Evolutionary conservation across 257 asterid species (phyloP), one percentile per base, ranked within the genome.

Genomic region (Phtheirospermum japonicum): DNA sequence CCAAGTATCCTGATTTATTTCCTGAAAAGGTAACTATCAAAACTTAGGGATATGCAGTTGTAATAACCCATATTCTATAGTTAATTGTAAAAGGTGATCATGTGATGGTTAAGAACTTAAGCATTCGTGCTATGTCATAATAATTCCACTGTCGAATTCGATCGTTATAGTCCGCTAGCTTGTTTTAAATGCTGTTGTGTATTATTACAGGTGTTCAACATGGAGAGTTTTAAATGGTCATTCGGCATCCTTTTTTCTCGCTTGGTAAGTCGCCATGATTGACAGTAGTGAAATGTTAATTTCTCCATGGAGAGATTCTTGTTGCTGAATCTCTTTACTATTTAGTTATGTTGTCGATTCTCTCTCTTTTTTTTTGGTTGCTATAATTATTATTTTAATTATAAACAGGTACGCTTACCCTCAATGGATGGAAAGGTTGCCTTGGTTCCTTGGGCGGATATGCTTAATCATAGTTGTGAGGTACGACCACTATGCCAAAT

Each of bases 371-470:
- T 9, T 13, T 0, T 17, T n/a, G n/a, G n/a, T n/a, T n/a, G n/a
- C n/a, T n/a, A n/a, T n/a, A n/a, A 8, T 10, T 45, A 61, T 40
- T 73, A 46, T 52, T 31, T 31, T 62, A 28, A 40, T 57, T 43
- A 28, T 32, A 52, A 23, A 54, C 79, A 91, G 96, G 96, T 91
- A 37, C 90, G 96, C 23, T 62, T 91, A 64, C 98, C 98, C 57
- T 84, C 96, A 33, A 78, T 88, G 92, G 77, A 86, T 75, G 96
- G 86, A 71, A 86, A 71, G 73, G 96, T 91, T 64, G 94, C 95
- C 5, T 80, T 91, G 83, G 98, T 91, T 80, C 96, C 98, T 64
- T 91, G 98, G 96, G 98, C 98, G 31, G 98, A 91, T 76, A 91
- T 91, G 98, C 77, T 91, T 36, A 91, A 91, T 73, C 98, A 91